Conservation (phyloP, 148 eudicot species). For the Camellia lanceoleosa region DNA sequence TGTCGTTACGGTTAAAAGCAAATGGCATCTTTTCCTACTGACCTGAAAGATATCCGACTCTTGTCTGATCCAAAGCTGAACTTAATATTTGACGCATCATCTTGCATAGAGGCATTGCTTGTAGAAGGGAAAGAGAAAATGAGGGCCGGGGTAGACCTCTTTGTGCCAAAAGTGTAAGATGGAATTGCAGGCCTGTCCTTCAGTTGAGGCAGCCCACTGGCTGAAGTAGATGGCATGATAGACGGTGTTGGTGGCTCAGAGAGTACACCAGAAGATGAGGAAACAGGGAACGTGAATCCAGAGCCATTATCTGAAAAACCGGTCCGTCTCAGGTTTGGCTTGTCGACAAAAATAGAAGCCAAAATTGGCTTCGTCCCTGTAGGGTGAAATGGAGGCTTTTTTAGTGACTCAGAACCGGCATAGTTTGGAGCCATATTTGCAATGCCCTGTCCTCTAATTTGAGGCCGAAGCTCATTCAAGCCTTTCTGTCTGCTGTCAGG, state of each 20-base stretch:
- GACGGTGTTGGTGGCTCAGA: slow-evolving; percentile 91
- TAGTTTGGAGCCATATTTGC: slow-evolving; percentile 18
- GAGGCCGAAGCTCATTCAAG: slow-evolving; percentile 18
- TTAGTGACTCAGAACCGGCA: slow-evolving; percentile 24
- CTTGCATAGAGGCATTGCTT: slow-evolving; percentile 32
- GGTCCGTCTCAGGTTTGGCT: slow-evolving; percentile 29
- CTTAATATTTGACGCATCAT: slow-evolving; percentile 41
- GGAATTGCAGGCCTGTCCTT: slow-evolving; percentile 29
- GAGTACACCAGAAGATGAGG: slow-evolving; percentile 40
- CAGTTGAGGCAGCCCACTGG: slow-evolving; percentile 33
- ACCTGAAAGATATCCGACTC: slow-evolving; percentile 55
- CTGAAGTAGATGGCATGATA: slow-evolving; percentile 50
- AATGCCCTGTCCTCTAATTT: slow-evolving; percentile 25
- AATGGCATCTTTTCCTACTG: slow-evolving; percentile 50
- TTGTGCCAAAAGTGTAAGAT: slow-evolving; percentile 48
- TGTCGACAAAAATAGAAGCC: slow-evolving; percentile 50
- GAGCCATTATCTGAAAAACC: slow-evolving; percentile 34
- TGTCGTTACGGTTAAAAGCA: slow-evolving; percentile 30
- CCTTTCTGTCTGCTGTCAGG: slow-evolving; percentile 20
- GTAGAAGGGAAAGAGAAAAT: slow-evolving; percentile 60
- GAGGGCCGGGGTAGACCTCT: slow-evolving; percentile 43
- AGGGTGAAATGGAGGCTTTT: slow-evolving; percentile 27
- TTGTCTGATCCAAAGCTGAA: slow-evolving; percentile 68
- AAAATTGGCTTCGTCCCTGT: slow-evolving; percentile 38
- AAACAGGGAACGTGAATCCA: slow-evolving; percentile 68